A percentile compares a stretch with the other conserved stretches of the same genome.
Evolutionary conservation across 164 flowering plant genomes (phyloP).

Genomic region (Hamamelis virginiana): DNA sequence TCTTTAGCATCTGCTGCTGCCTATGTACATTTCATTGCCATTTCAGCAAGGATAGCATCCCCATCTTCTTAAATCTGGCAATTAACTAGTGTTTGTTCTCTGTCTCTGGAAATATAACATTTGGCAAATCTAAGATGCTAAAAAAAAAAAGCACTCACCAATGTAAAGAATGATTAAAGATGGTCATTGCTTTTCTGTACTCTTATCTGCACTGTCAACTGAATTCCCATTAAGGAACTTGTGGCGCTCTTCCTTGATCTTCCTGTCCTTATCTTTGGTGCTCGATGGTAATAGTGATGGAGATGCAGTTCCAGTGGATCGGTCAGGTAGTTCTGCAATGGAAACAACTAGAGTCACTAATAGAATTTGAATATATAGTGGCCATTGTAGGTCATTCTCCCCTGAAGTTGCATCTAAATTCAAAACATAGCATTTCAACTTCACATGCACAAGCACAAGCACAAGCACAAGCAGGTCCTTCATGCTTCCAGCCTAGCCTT

Average conservation of each 20-base stretch:
- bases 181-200: conserved; percentile 16
- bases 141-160: neutral
- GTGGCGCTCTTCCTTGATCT: conserved; percentile 56
- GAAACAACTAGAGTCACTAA: too few species aligned
- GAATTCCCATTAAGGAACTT: conserved; percentile 58
- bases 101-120: conserved; percentile 35
- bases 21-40: conserved; percentile 32
- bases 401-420: too few species aligned
- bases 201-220: conserved; percentile 39
- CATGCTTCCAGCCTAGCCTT: too few species aligned
- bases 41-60: conserved; percentile 1
- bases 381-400: too few species aligned
- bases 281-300: conserved; percentile 48
- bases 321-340: conserved; percentile 68
- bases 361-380: too few species aligned
- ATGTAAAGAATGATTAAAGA: neutral
- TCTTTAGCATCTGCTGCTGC: conserved; percentile 27
- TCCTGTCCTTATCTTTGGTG: conserved; percentile 49
- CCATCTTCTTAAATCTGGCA: too few species aligned
- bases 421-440: neutral
- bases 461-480: neutral
- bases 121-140: neutral
- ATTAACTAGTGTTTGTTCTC: neutral
- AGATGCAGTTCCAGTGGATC: conserved; percentile 34
- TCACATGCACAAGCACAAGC: neutral